Evolutionary conservation across 306 rosid species (phyloP).

Genomic region (Dryas drummondii): DNA sequence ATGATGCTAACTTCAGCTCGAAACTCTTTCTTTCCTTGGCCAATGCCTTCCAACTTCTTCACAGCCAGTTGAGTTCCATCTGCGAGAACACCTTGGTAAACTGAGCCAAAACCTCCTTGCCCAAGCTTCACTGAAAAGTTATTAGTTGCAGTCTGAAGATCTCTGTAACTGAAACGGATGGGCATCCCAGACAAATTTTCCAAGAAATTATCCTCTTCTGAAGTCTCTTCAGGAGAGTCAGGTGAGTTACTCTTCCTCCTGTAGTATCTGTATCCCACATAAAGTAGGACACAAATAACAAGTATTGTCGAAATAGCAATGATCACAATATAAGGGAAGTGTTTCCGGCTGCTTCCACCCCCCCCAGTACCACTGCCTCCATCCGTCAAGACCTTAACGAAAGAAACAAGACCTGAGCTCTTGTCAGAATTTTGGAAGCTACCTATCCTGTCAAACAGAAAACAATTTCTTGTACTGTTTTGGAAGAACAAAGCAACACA

Average conservation of each 20-base stretch:
- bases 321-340: conserved; percentile 47
- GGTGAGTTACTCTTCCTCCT: conserved; percentile 43
- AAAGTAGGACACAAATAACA: conserved; percentile 49
- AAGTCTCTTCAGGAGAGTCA: conserved; percentile 43
- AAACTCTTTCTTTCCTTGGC: conserved; percentile 95
- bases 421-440: conserved; percentile 51
- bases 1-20: conserved; percentile 95
- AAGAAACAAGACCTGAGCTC: conserved; percentile 60
- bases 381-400: conserved; percentile 51
- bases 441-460: conserved; percentile 66
- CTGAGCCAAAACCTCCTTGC: conserved; percentile 91
- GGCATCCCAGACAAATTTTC: conserved; percentile 75
- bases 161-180: conserved; percentile 63
- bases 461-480: conserved; percentile 66
- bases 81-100: conserved; percentile 66
- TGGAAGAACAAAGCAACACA: conserved; percentile 86
- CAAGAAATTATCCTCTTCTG: conserved; percentile 88
- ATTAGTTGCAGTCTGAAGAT: conserved; percentile 75
- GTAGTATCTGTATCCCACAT: conserved; percentile 45
- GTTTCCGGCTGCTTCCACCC: conserved; percentile 36
- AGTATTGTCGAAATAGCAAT: conserved; percentile 48
- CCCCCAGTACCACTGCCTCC: conserved; percentile 36
- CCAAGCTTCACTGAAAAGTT: conserved; percentile 83
- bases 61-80: conserved; percentile 84
- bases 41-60: conserved; percentile 82